These are phyloP conservation scores for Macrotyloma uniflorum DNA, from an alignment of 306 rosid species.

Conservation along the genomic window DNA sequence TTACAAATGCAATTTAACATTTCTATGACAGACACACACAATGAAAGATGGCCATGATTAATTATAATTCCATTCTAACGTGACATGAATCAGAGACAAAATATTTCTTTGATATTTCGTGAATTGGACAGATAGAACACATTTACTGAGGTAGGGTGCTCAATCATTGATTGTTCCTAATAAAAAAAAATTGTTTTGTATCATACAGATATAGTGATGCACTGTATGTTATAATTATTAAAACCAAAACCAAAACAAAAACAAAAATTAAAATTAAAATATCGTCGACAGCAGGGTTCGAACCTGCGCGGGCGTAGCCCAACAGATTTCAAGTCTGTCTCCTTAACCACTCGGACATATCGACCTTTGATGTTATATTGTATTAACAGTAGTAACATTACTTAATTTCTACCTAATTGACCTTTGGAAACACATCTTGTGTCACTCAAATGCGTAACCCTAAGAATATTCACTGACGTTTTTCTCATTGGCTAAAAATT, in stretches of 20 bases:
- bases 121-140: not conserved
- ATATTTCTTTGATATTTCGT: not conserved
- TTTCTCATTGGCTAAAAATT: too few relatives aligned
- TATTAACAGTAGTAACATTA: too few relatives aligned
- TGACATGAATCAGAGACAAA: not conserved
- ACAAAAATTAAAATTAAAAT: too few relatives aligned
- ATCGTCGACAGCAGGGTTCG: slow-evolving; percentile 56
- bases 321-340: slow-evolving; percentile 60
- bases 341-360: slow-evolving; percentile 67
- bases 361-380: slow-evolving; percentile 10
- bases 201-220: too few relatives aligned
- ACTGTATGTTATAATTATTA: too few relatives aligned
- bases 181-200: too few relatives aligned
- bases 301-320: slow-evolving; percentile 63
- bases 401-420: too few relatives aligned
- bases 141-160: not conserved
- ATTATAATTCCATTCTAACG: not conserved
- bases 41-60: not conserved
- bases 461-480: too few relatives aligned
- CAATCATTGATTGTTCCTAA: slow-evolving; percentile 10
- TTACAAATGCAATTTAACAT: not conserved
- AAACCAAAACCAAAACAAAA: too few relatives aligned
- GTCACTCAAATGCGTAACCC: too few relatives aligned
- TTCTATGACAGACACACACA: not conserved
- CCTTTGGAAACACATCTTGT: too few relatives aligned